Conservation (phyloP, 2,329 filamentous ascomycete genomes). For the Stemphylium vesicarium region DNA sequence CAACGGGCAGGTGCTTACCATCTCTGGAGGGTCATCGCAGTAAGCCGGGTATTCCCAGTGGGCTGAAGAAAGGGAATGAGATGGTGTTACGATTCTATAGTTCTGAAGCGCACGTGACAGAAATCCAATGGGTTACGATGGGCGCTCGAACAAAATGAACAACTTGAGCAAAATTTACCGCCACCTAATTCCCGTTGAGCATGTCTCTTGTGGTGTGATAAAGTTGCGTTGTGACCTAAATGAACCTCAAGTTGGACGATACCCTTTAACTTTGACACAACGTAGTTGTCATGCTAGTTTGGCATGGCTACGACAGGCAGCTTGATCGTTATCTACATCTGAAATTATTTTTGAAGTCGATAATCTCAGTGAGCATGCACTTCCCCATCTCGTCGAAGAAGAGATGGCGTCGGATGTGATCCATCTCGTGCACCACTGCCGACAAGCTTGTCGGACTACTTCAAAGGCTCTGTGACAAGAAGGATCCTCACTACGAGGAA, state of each 20-base stretch:
- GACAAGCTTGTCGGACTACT: too few relatives aligned
- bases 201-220: background rate
- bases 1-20: constrained; percentile 50
- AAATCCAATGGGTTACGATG: background rate
- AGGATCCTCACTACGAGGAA: too few relatives aligned
- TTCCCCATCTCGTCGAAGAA: too few relatives aligned
- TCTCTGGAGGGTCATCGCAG: constrained; percentile 51
- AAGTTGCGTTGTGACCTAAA: too few relatives aligned
- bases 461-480: too few relatives aligned
- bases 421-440: too few relatives aligned
- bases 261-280: background rate
- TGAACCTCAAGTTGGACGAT: too few relatives aligned
- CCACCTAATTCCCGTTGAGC: too few relatives aligned
- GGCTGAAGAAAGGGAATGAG: background rate
- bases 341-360: too few relatives aligned
- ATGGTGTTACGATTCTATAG: background rate
- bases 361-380: too few relatives aligned
- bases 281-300: background rate
- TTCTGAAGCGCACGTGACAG: constrained; percentile 1
- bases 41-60: constrained; percentile 21
- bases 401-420: too few relatives aligned
- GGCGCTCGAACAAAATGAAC: constrained; percentile 9
- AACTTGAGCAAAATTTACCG: background rate
- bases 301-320: background rate
- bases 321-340: too few relatives aligned